Conservation (phyloP, 805 yeast species). For the Maudiozyma bulderi region DNA sequence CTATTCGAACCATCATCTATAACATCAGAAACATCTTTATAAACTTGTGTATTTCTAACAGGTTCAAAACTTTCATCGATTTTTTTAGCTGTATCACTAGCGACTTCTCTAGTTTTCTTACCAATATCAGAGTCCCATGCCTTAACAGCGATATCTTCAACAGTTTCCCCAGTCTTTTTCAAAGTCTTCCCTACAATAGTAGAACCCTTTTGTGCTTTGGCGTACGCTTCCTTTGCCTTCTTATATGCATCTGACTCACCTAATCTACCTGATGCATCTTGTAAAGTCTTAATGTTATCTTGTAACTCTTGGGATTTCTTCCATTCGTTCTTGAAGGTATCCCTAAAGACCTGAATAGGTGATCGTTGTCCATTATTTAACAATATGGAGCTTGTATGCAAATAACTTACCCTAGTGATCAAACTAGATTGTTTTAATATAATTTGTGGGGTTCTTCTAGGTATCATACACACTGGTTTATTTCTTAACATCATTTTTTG, state of each 20-base stretch:
- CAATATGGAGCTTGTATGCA: background rate
- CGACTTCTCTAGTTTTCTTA: conserved; percentile 76
- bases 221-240: conserved; percentile 86
- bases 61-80: conserved; percentile 88
- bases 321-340: conserved; percentile 87
- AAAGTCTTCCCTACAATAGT: conserved; percentile 66
- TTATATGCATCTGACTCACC: conserved; percentile 92
- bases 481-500: background rate
- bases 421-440: background rate
- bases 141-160: conserved; percentile 77
- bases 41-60: conserved; percentile 79
- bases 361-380: conserved; percentile 24
- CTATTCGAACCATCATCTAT: conserved; percentile 87
- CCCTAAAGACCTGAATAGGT: conserved; percentile 86
- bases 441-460: background rate
- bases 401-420: background rate
- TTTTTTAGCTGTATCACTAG: conserved; percentile 69
- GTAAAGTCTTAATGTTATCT: conserved; percentile 85
- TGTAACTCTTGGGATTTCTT: conserved; percentile 82
- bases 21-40: conserved; percentile 79
- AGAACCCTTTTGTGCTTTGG: conserved; percentile 65
- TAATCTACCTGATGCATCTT: conserved; percentile 89
- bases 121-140: conserved; percentile 97
- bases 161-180: conserved; percentile 84
- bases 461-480: background rate